Evolutionary conservation across 768 basidiomycete species (phyloP), one percentile per base, ranked within the genome.

Genomic region (Xerocomellus amylosporus): DNA sequence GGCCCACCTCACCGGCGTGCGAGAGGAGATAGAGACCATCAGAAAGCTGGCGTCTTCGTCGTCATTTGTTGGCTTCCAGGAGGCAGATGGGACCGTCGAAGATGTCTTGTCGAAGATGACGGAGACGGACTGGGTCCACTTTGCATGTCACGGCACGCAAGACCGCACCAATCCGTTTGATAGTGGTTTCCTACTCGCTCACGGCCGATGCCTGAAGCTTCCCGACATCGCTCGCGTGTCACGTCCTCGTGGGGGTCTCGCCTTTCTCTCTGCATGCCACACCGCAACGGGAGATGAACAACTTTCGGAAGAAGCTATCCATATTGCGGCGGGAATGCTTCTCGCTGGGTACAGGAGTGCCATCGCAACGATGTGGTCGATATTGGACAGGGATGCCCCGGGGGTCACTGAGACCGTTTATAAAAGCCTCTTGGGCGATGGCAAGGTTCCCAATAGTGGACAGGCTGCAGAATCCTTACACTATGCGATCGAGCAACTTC

Each of bases 81-180:
- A 41, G 14, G 12, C 20, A 2, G 14, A 30, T 12, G 48, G 17
- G 5, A 49, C 24, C 10, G 37, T 39, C 4, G 36, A 38, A n/a
- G 38, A 39, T 17, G 47, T 38, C 9, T 12, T 48, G 24, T 24
- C 24, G 8, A 13, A 10, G 19, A 42, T 41, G 24, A 24, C 24
- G 24, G 24, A 24, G 24, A 24, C 24, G 24, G 24, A 24, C 24
- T 24, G 24, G 24, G 63, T 66, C 14, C 72, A 73, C 47, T 58
- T 73, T 42, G 64, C 66, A 20, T 71, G 72, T 36, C 72, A 73
- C 37, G 72, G 68, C 3, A 36, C 40, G 8, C 67, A 67, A 43
- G 54, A 63, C 33, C 13, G 40, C 1, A 15, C 43, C 9, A 38
- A 62, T 17, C 69, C 69, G 7, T 37, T 58, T 12, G 42, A 63